Base-by-base conservation (phyloP, 129 eudicot species). In the Pittosporum tobira region DNA sequence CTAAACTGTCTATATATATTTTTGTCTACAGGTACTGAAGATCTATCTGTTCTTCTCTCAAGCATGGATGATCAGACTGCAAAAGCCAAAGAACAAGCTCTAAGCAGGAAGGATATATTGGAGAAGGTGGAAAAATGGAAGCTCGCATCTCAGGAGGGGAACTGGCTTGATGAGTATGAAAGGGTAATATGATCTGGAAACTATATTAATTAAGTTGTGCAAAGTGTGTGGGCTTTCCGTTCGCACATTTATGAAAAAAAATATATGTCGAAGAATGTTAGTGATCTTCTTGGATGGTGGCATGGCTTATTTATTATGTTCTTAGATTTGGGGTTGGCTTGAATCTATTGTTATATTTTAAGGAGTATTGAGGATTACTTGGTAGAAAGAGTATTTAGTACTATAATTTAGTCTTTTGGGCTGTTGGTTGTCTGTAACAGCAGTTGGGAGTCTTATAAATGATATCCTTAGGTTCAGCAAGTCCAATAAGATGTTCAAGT, bases 51-150 rank as follows among this genome's bases (percentile, higher is more conserved):
- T 29, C 74, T 87, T 63, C 77, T 87, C 14, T 79, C 76, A 24
- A 77, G 83, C 72, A 87, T 87, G 96, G 94, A 87, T 70, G 89
- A 80, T 67, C 83, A 83, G 71, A 75, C 83, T 31, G 60, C 77
- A 46, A 81, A 74, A 77, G 96, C 88, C 51, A 87, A 75, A 75
- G 96, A 87, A 66, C 77, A 69, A 73, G 88, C 96, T 62, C 79
- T 66, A 34, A 75, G 94, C 72, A 77, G 94, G 64, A 87, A 80
- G 64, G 94, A 83, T 30, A 80, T 87, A 62, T 71, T 87, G 77
- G 96, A 87, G 53, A 87, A 81, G 71, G 88, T 87, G 71, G 96
- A 87, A 75, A 87, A 87, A 62, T 87, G 96, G 96, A 80, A 51
- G 72, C 81, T 80, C 46, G 94, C 88, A 15, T 77, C 78, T 54